Conservation (phyloP, 441 rosid genomes). For the Populus tomentosa region DNA sequence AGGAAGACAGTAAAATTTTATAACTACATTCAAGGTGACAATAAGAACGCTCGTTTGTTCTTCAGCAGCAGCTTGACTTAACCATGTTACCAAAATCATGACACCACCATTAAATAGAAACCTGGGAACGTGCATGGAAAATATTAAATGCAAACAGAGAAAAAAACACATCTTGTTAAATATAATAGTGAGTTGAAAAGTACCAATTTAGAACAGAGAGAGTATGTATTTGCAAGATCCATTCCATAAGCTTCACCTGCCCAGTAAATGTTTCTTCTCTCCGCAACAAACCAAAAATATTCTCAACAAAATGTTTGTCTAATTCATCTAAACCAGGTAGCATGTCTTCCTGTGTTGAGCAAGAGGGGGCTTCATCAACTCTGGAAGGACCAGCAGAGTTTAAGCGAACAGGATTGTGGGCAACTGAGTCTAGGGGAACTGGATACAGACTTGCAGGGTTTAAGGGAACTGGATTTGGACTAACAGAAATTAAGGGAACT, state of each 20-base stretch:
- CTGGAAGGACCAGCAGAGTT: slow-evolving; percentile 38
- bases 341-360: slow-evolving; percentile 45
- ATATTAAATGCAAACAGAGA: background rate
- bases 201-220: slow-evolving; percentile 78
- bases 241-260: slow-evolving; percentile 85
- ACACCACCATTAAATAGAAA: slow-evolving; percentile 87
- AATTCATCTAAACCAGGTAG: slow-evolving; percentile 55
- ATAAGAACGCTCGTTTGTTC: slow-evolving; percentile 81
- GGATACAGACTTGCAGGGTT: slow-evolving; percentile 34
- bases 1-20: background rate
- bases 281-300: slow-evolving; percentile 55
- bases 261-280: slow-evolving; percentile 94
- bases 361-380: slow-evolving; percentile 54
- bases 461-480: slow-evolving; percentile 35
- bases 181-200: background rate
- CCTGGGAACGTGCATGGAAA: slow-evolving; percentile 37
- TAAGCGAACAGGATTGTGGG: slow-evolving; percentile 40
- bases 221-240: slow-evolving; percentile 87
- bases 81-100: slow-evolving; percentile 92
- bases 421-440: slow-evolving; percentile 11
- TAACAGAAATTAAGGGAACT: slow-evolving; percentile 43
- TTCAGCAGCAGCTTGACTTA: slow-evolving; percentile 84
- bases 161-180: background rate
- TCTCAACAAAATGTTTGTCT: slow-evolving; percentile 72
- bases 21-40: slow-evolving; percentile 63